Evolutionary conservation across 108 stramenopile species (phyloP).

Genomic region (Thalassiosira profunda): DNA sequence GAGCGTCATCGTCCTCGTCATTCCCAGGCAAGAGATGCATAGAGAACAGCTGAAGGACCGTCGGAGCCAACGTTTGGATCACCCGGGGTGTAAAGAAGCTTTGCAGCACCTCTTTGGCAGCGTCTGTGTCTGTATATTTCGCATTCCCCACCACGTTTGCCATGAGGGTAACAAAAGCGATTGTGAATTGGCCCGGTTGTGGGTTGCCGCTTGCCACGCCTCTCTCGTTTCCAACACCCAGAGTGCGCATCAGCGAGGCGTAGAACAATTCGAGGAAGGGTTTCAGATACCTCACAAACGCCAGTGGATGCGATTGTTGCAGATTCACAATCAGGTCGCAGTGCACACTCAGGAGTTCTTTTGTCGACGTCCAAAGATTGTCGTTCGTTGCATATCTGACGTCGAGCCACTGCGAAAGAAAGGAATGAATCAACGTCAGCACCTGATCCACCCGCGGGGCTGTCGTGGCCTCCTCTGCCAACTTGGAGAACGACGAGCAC

Average conservation of each 20-base stretch:
- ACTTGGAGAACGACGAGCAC: constrained; percentile 18
- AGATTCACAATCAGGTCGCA: constrained; percentile 30
- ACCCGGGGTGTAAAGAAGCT: constrained; percentile 27
- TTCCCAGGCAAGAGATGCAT: constrained; percentile 9
- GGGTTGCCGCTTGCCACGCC: background rate
- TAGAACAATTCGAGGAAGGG: constrained; percentile 40
- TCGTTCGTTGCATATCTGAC: background rate
- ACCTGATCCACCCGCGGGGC: constrained; percentile 15
- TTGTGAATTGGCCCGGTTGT: constrained; percentile 2
- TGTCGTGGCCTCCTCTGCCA: constrained; percentile 11
- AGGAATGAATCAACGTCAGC: constrained; percentile 15
- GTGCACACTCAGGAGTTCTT: constrained; percentile 28
- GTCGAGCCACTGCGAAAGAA: constrained; percentile 37
- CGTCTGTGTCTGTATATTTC: constrained; percentile 2
- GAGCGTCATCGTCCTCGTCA: background rate
- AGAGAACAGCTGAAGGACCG: constrained; percentile 26
- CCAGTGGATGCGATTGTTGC: constrained; percentile 18
- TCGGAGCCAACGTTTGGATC: constrained; percentile 9
- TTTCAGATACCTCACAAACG: constrained; percentile 27
- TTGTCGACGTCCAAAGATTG: background rate
- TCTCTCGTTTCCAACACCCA: constrained; percentile 1
- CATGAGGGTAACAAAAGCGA: constrained; percentile 25
- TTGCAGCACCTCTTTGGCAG: constrained; percentile 4
- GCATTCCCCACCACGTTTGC: constrained; percentile 9
- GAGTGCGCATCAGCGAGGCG: constrained; percentile 4